These are phyloP conservation scores for Cladobotryum protrusum DNA, from an alignment of 2,329 filamentous ascomycete species.

Conservation along the genomic window DNA sequence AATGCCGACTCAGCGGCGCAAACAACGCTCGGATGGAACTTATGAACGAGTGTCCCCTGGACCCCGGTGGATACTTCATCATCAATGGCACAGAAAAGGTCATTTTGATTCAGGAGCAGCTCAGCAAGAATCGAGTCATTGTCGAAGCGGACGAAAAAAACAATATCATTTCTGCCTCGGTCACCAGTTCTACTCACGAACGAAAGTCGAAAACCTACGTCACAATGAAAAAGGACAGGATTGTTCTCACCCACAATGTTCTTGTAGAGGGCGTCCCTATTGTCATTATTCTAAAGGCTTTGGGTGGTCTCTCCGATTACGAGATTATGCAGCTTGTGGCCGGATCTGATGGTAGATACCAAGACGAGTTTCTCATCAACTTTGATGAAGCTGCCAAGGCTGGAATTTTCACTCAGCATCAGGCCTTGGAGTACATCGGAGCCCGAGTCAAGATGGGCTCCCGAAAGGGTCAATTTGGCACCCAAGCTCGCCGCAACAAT, in stretches of 20 bases:
- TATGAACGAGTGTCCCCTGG: slow-evolving; percentile 91
- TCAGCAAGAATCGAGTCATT: slow-evolving; percentile 98
- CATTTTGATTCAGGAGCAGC: slow-evolving; percentile 94
- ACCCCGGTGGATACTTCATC: slow-evolving; percentile 96
- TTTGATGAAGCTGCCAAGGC: slow-evolving; percentile 86
- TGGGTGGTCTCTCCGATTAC: slow-evolving; percentile 89
- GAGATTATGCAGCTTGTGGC: slow-evolving; percentile 91
- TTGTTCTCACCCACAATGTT: slow-evolving; percentile 88
- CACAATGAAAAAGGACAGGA: slow-evolving; percentile 84
- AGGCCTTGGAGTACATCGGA: slow-evolving; percentile 90
- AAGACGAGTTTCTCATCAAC: slow-evolving; percentile 92
- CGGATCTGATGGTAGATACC: slow-evolving; percentile 79
- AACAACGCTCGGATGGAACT: slow-evolving; percentile 82
- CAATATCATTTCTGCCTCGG: slow-evolving; percentile 87
- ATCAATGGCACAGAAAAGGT: slow-evolving; percentile 98
- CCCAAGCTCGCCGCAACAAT: slow-evolving; percentile 64
- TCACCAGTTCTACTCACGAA: slow-evolving; percentile 96
- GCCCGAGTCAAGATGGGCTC: slow-evolving; percentile 81
- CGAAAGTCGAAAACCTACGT: slow-evolving; percentile 98
- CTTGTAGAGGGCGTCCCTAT: slow-evolving; percentile 92
- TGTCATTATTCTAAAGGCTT: slow-evolving; percentile 84
- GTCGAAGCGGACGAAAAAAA: slow-evolving; percentile 92
- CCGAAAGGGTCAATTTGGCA: slow-evolving; percentile 49
- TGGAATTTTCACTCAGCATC: slow-evolving; percentile 85
- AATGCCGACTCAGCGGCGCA: slow-evolving; percentile 79